Evolutionary conservation across 345 rosid genomes (phyloP).

Genomic region (Moringa oleifera): DNA sequence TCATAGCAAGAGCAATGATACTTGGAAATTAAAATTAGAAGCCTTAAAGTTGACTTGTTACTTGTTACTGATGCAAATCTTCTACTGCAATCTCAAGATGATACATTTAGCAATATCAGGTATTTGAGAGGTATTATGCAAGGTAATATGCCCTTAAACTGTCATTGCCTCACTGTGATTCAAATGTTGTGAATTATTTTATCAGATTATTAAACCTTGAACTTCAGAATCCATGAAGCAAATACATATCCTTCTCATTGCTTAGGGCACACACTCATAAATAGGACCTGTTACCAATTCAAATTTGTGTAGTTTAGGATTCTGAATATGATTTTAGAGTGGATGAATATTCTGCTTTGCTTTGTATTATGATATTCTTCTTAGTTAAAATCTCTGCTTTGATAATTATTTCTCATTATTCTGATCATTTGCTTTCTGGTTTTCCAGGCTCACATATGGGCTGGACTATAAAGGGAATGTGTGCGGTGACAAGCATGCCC

Average conservation of each 20-base stretch:
- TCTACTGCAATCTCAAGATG: neutral
- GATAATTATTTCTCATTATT: neutral
- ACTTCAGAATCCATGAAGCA: neutral
- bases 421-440: conserved; percentile 16
- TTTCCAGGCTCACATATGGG: conserved; percentile 85
- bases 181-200: neutral
- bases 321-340: too few relatives aligned
- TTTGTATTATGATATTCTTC: neutral
- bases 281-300: too few relatives aligned
- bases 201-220: neutral
- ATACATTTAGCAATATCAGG: neutral
- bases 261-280: too few relatives aligned
- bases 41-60: neutral
- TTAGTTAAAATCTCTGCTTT: neutral
- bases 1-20: too few relatives aligned
- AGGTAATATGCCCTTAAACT: neutral
- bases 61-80: neutral
- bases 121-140: neutral
- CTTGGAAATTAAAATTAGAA: too few relatives aligned
- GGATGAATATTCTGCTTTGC: neutral
- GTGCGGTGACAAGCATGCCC: conserved; percentile 78
- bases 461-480: conserved; percentile 96
- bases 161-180: neutral
- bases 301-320: too few relatives aligned
- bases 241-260: too few relatives aligned